Percentiles rank a stretch among this genome's conserved stretches.
These are phyloP conservation scores for Starmera pachycereana DNA, from an alignment of 805 yeast species.

Conservation along the genomic window DNA sequence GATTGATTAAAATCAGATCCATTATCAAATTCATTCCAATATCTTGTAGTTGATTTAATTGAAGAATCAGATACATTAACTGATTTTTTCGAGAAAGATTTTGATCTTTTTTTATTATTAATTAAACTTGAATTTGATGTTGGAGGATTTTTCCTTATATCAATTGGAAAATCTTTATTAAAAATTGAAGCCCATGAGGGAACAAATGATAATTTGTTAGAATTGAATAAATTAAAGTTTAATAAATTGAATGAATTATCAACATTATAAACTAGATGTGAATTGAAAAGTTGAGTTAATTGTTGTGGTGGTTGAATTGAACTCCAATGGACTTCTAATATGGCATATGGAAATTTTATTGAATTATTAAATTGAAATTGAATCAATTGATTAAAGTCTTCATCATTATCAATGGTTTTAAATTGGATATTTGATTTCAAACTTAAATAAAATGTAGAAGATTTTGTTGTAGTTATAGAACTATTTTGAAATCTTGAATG, in stretches of 20 bases:
- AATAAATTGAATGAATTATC: conserved; percentile 28
- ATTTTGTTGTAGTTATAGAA: background rate
- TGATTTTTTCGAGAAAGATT: background rate
- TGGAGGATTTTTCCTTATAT: conserved; percentile 43
- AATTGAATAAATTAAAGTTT: conserved; percentile 17
- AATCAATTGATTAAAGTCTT: background rate
- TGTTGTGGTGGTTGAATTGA: conserved; percentile 17
- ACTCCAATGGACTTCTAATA: conserved; percentile 38
- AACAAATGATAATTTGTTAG: conserved; percentile 19
- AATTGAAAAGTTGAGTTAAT: conserved; percentile 28
- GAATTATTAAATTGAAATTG: conserved; percentile 4
- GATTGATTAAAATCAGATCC: conserved; percentile 34
- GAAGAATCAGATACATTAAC: conserved; percentile 2
- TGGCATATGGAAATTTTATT: conserved; percentile 34
- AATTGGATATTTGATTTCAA: conserved; percentile 14
- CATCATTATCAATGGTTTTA: conserved; percentile 2
- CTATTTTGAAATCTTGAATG: conserved; percentile 14
- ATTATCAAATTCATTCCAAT: conserved; percentile 64
- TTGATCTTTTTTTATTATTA: background rate
- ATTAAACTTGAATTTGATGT: conserved; percentile 2
- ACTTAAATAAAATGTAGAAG: conserved; percentile 12
- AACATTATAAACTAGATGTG: conserved; percentile 40
- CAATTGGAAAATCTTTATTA: conserved; percentile 20
- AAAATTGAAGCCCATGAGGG: conserved; percentile 30
- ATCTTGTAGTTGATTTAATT: conserved; percentile 20